phyloP scores from a whole-genome alignment of 148 eudicot species.

The Rhododendron williamsianum region DNA sequence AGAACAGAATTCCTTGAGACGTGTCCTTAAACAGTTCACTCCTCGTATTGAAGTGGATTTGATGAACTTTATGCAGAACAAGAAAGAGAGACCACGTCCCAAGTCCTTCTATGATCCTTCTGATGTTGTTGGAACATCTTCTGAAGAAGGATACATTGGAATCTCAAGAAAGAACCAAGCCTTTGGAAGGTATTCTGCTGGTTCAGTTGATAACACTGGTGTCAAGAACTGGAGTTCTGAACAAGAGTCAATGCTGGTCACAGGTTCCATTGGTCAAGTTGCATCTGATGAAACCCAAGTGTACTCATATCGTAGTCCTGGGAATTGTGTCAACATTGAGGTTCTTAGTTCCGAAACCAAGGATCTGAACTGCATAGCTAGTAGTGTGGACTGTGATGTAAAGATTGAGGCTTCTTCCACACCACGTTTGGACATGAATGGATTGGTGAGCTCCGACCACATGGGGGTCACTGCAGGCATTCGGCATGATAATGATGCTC shows the following conservation, averaged over 20 bases:
- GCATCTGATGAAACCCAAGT: conserved; percentile 50
- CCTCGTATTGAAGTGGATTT: conserved; percentile 98
- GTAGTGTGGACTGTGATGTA: conserved; percentile 30
- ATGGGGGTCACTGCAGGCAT: conserved; percentile 27
- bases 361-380: conserved; percentile 37
- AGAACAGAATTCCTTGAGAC: conserved; percentile 89
- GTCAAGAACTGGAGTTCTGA: conserved; percentile 77
- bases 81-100: conserved; percentile 75
- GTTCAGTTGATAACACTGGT: conserved; percentile 70
- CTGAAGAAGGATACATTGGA: conserved; percentile 84
- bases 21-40: conserved; percentile 89
- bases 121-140: conserved; percentile 76
- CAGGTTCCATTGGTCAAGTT: conserved; percentile 38
- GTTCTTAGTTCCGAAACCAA: conserved; percentile 32
- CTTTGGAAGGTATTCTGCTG: conserved; percentile 70
- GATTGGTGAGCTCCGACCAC: conserved; percentile 47
- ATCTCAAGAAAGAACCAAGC: conserved; percentile 60
- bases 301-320: conserved; percentile 35
- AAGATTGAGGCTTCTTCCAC: conserved; percentile 39
- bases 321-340: conserved; percentile 45
- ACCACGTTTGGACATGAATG: conserved; percentile 49
- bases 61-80: conserved; percentile 87
- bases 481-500: conserved; percentile 46
- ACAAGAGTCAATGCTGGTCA: conserved; percentile 45
- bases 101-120: conserved; percentile 82